Evolutionary conservation across 208 protist species (phyloP).

Genomic region (Acanthamoeba polyphaga): DNA sequence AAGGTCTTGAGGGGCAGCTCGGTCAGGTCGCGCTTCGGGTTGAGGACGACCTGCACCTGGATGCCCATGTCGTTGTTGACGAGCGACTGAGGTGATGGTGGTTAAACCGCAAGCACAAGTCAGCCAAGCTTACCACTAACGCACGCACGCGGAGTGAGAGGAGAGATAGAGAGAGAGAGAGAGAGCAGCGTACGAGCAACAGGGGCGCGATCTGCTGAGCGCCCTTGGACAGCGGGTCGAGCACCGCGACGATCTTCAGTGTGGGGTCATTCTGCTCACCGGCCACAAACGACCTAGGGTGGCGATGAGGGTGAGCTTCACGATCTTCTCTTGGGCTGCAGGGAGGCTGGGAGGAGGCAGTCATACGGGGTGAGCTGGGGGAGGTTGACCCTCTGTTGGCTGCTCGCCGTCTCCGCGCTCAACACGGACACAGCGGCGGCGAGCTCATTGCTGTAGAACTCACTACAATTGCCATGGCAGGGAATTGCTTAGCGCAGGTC

Average conservation of each 20-base stretch:
- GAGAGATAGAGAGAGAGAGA: background rate
- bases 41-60: conserved; percentile 79
- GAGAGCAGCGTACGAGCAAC: conserved; percentile 81
- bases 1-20: conserved; percentile 94
- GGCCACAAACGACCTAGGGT: background rate
- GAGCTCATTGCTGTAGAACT: conserved; percentile 55
- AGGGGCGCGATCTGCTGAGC: conserved; percentile 93
- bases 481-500: no score
- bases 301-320: background rate
- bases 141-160: no score
- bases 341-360: no score
- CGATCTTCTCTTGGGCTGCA: background rate
- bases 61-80: conserved; percentile 54
- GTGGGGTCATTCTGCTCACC: background rate
- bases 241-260: conserved; percentile 84
- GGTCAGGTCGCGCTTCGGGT: conserved; percentile 82
- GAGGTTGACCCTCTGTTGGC: background rate
- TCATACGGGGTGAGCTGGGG: conserved; percentile 4
- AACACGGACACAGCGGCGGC: background rate
- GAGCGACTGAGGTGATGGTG: background rate
- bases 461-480: background rate
- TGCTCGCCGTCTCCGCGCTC: background rate
- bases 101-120: background rate
- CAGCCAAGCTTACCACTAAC: background rate
- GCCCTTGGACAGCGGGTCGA: conserved; percentile 93